Base-by-base conservation (phyloP, 192 early-diverging fungal species). In the Dissophora ornata region DNA sequence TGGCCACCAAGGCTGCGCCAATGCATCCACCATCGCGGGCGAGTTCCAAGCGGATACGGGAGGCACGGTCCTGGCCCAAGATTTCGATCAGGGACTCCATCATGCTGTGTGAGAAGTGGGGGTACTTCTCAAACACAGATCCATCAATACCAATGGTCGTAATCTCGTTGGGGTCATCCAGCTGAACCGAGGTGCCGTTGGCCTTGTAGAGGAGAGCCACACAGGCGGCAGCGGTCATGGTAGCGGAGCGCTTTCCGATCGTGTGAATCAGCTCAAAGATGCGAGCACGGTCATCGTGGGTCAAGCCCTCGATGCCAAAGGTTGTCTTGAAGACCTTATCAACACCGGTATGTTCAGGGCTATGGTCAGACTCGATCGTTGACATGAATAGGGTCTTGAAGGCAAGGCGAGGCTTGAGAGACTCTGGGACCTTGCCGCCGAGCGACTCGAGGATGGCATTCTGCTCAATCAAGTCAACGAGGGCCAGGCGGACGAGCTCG, bases 71-170 rank as follows among this genome's bases (percentile, higher is more conserved):
- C 18, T 83, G 81, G 29, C 92, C 96, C 53, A 96, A 83, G 75
- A 95, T 87, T 40, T 91, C 86, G 33, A 83, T 80, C 32, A 96
- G 70, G 47, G 92, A 89, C 51, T 88, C 85, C 46, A 89, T 84
- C 80, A 98, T 87, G 62, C 90, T 83, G 49, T 89, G 83, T 41
- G 92, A 88, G 81, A 93, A 95, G 77, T 90, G 85, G 13, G 95
- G 93, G 80, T 95, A 98, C 59, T 90, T 90, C 79, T 97, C 91
- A 80, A 94, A 98, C 38, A 95, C 85, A 34, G 91, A 92, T 26
- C 97, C 97, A 55, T 96, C 95, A 51, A 98, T 90, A 41, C 93
- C 97, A 24, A 98, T 89, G 21, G 93, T 91, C 62, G 90, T 81
- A 36, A 59, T 85, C 63, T 44, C 71, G 47, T 57, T 81, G 50